Percentiles rank a stretch among this genome's conserved stretches.
These are phyloP conservation scores for Diphasiastrum complanatum DNA, from an alignment of 83 land plant species.

Conservation along the genomic window DNA sequence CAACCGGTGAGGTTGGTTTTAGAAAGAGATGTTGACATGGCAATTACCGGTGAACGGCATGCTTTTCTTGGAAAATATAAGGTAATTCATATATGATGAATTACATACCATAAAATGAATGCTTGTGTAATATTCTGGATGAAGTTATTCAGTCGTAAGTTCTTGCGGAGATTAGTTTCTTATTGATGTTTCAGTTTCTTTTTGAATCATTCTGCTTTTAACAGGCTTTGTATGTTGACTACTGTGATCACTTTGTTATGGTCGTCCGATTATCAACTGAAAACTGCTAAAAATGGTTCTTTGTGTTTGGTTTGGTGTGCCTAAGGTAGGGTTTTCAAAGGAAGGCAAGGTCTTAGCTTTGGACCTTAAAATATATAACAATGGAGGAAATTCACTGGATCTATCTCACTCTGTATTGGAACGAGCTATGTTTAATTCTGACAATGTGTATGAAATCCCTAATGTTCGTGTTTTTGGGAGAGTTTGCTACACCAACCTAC, in stretches of 20 bases:
- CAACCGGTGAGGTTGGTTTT: slow-evolving; percentile 69
- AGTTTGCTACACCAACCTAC: slow-evolving; percentile 78
- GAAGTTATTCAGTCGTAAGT: background rate
- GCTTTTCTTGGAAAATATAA: slow-evolving; percentile 92
- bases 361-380: slow-evolving; percentile 82
- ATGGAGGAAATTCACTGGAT: slow-evolving; percentile 90
- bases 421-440: slow-evolving; percentile 87
- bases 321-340: slow-evolving; percentile 78
- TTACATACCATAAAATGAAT: background rate
- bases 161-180: background rate
- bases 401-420: slow-evolving; percentile 72
- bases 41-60: slow-evolving; percentile 83
- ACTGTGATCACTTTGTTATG: too few relatives aligned
- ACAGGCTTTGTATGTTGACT: too few relatives aligned
- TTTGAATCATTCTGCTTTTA: too few relatives aligned
- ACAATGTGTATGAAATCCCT: slow-evolving; percentile 85
- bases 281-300: too few relatives aligned
- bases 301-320: background rate
- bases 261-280: too few relatives aligned
- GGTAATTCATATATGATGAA: too few relatives aligned
- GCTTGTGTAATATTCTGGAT: background rate
- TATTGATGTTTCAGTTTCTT: background rate
- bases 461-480: slow-evolving; percentile 63
- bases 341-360: slow-evolving; percentile 76
- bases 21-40: slow-evolving; percentile 89